These are phyloP conservation scores for Colletotrichum viniferum DNA, from an alignment of 2,329 filamentous ascomycete species.

Conservation along the genomic window DNA sequence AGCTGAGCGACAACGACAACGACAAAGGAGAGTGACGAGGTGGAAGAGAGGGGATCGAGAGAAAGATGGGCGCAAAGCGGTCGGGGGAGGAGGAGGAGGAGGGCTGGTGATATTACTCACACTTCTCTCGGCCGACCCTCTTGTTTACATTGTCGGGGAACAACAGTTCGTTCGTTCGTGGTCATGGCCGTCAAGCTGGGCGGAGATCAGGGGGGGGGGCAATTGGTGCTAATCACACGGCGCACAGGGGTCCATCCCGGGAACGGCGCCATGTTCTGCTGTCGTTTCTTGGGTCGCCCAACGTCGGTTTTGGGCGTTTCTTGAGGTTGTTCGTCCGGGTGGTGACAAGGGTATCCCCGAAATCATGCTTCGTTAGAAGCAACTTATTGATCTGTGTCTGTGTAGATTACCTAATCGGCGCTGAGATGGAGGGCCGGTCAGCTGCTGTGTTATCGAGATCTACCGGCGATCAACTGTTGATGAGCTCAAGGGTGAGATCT, in stretches of 20 bases:
- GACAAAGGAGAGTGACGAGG: not conserved
- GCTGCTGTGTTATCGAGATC: not conserved
- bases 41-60: not conserved
- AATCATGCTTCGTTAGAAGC: not conserved
- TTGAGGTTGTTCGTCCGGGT: not conserved
- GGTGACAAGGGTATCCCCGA: not conserved
- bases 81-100: not conserved
- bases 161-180: not conserved
- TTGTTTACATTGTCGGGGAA: slow-evolving; percentile 6
- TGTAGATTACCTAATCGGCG: not conserved
- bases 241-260: slow-evolving; percentile 4
- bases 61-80: not conserved
- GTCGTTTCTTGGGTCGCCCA: not conserved
- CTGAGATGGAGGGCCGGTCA: not conserved
- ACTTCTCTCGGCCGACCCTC: not conserved
- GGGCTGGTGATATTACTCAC: slow-evolving; percentile 7
- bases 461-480: not conserved
- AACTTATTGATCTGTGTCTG: not conserved
- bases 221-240: slow-evolving; percentile 1
- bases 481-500: not conserved
- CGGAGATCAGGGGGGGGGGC: not conserved
- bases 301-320: not conserved
- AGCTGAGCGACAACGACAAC: not conserved
- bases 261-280: not conserved
- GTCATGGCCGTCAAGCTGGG: not conserved